Base-by-base conservation (phyloP, 345 rosid genomes). In the Heritiera fomes region DNA sequence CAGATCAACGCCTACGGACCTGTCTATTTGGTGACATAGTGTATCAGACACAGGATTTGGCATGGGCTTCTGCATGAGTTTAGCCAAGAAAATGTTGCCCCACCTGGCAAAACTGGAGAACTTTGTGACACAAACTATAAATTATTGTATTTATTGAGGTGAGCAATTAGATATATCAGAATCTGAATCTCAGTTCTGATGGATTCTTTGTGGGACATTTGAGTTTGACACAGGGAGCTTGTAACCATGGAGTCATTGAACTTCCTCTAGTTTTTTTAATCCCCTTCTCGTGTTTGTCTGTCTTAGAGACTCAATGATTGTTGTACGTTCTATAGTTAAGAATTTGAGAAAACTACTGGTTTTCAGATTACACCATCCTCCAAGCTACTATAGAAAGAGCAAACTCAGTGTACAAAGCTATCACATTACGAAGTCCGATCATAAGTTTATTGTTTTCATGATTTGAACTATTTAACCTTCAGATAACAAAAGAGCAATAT, bases 11-110 rank as follows among this genome's bases (percentile, higher is more conserved):
- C 86, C 46, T 89, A 84, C 55, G 91, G 92, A 32, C 91, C 90
- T 56, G 79, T 87, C 60, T 89, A 87, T 81, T 84, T 86, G 75
- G 92, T 90, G 46, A 86, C 92, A 41, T 87, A 86, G 78, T 40
- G 40, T 41, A 43, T 28, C 46, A 17, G 60, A 12, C 41, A 58
- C 2, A 60, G 28, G 52, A 47, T 64, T 55, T 65, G 43, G 34
- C 32, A 59, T 2, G 62, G 59, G 38, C 46, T 61, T 61, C 65
- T 43, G 50, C 80, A 17, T 70, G 17, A 38, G 15, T 67, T 60
- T 72, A 53, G 49, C 78, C 56, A 69, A 76, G 67, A 61, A 14
- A 23, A 71, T 6, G 63, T 76, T 66, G 75, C 46, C 75, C 75
- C 46, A 71, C 61, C 46, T 15, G 46, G 5, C 28, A 52, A 52